phyloP scores from a whole-genome alignment of 305 asterid species.

The Striga hermonthica region DNA sequence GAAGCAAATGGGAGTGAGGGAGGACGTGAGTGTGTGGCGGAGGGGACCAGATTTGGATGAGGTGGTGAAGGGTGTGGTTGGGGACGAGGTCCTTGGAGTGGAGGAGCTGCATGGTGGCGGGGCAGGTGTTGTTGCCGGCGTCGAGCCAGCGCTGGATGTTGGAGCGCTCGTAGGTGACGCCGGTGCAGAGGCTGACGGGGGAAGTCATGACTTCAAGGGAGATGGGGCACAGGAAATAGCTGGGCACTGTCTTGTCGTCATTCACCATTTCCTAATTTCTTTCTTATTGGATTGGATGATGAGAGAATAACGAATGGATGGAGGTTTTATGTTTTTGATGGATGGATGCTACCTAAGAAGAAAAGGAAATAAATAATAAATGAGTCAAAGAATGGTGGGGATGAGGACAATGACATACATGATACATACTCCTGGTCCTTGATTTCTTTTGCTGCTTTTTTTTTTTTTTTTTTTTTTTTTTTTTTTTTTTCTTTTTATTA shows the following conservation, averaged over 20 bases:
- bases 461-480: not conserved
- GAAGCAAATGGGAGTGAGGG: slow-evolving; percentile 28
- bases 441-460: not conserved
- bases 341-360: slow-evolving; percentile 17
- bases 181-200: slow-evolving; percentile 83
- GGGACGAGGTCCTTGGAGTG: slow-evolving; percentile 60
- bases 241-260: slow-evolving; percentile 57
- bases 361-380: slow-evolving; percentile 22
- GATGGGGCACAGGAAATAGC: slow-evolving; percentile 72
- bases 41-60: slow-evolving; percentile 66
- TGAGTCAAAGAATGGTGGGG: slow-evolving; percentile 42
- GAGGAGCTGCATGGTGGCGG: slow-evolving; percentile 87
- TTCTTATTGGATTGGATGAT: not conserved
- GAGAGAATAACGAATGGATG: slow-evolving; percentile 20
- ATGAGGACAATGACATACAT: slow-evolving; percentile 28
- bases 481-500: too few relatives aligned
- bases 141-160: slow-evolving; percentile 84
- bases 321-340: not conserved
- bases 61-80: slow-evolving; percentile 64
- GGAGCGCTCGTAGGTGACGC: slow-evolving; percentile 79
- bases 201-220: slow-evolving; percentile 78
- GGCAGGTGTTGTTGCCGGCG: slow-evolving; percentile 83
- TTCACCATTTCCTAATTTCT: slow-evolving; percentile 36
- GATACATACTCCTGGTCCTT: not conserved
- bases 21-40: slow-evolving; percentile 21